These are phyloP conservation scores for Venturia oleaginea DNA, from an alignment of 2,329 filamentous ascomycete genomes.

Conservation along the genomic window DNA sequence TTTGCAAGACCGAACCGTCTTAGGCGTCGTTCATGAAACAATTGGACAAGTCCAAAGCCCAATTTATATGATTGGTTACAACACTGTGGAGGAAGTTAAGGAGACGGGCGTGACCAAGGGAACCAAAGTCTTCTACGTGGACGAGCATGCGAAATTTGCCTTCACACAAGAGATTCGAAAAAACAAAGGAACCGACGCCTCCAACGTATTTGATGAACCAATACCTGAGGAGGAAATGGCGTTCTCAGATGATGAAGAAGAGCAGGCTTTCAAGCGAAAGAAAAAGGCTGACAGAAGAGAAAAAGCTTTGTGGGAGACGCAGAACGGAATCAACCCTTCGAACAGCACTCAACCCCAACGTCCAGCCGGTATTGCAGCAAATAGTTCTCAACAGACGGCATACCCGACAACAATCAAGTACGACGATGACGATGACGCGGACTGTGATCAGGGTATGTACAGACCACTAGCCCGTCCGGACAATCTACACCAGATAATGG, in stretches of 20 bases:
- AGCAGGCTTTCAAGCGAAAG: conserved; percentile 61
- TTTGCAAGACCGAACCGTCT: conserved; percentile 61
- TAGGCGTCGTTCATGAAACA: conserved; percentile 77
- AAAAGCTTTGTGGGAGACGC: conserved; percentile 16
- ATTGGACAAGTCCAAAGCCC: conserved; percentile 80
- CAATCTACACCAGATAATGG: conserved; percentile 36
- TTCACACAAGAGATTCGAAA: conserved; percentile 75
- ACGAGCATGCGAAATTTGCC: conserved; percentile 69
- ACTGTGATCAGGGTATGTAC: conserved; percentile 36
- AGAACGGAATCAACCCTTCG: conserved; percentile 20
- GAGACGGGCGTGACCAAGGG: conserved; percentile 60
- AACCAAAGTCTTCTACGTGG: conserved; percentile 68
- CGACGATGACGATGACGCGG: conserved; percentile 36
- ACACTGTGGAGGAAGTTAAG: conserved; percentile 56
- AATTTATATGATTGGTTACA: conserved; percentile 74
- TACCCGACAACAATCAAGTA: conserved; percentile 31
- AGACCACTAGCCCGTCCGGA: conserved; percentile 38
- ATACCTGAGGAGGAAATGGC: conserved; percentile 83
- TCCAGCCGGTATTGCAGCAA: conserved; percentile 11
- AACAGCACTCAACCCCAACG: conserved; percentile 17
- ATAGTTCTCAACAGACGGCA: conserved; percentile 13
- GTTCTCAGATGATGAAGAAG: conserved; percentile 94
- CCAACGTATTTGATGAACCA: conserved; percentile 92
- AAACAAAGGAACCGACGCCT: conserved; percentile 79
- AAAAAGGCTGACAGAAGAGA: conserved; percentile 50